These are phyloP conservation scores for Silene conica DNA, from an alignment of 148 eudicot species.

Conservation along the genomic window DNA sequence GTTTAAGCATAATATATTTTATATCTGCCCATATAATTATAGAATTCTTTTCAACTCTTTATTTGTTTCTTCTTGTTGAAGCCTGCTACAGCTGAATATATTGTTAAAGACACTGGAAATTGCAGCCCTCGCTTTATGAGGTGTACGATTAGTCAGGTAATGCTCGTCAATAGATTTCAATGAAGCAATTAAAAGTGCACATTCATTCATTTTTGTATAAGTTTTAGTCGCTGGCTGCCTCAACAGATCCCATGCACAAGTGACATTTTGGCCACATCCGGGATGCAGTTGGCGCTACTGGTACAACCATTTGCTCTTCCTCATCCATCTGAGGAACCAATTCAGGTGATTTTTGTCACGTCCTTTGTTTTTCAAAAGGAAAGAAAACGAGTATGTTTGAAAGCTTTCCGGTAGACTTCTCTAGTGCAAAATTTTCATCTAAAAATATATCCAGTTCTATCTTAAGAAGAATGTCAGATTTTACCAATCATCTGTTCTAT, in stretches of 20 bases:
- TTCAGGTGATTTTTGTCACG: slow-evolving; percentile 45
- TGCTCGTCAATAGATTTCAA: background rate
- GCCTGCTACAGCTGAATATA: slow-evolving; percentile 67
- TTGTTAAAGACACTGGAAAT: slow-evolving; percentile 89
- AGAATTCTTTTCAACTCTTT: background rate
- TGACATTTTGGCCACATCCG: slow-evolving; percentile 84
- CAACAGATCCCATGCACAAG: slow-evolving; percentile 78
- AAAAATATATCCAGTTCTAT: background rate
- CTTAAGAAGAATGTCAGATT: background rate
- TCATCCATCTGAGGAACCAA: slow-evolving; percentile 92
- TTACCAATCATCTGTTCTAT: background rate
- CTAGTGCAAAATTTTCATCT: background rate
- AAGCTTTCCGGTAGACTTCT: background rate
- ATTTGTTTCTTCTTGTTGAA: slow-evolving; percentile 12
- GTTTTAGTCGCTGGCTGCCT: slow-evolving; percentile 13
- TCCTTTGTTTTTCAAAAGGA: background rate
- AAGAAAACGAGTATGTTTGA: slow-evolving; percentile 1
- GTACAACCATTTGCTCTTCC: slow-evolving; percentile 96
- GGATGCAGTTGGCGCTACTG: slow-evolving; percentile 88
- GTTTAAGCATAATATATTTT: background rate
- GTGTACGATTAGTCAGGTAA: slow-evolving; percentile 91
- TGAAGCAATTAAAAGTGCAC: background rate
- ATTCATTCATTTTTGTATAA: background rate
- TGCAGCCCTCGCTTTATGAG: slow-evolving; percentile 94
- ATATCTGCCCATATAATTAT: background rate